These are phyloP conservation scores for Aciculosporium take DNA, from an alignment of 2,329 filamentous ascomycete species.

Conservation along the genomic window DNA sequence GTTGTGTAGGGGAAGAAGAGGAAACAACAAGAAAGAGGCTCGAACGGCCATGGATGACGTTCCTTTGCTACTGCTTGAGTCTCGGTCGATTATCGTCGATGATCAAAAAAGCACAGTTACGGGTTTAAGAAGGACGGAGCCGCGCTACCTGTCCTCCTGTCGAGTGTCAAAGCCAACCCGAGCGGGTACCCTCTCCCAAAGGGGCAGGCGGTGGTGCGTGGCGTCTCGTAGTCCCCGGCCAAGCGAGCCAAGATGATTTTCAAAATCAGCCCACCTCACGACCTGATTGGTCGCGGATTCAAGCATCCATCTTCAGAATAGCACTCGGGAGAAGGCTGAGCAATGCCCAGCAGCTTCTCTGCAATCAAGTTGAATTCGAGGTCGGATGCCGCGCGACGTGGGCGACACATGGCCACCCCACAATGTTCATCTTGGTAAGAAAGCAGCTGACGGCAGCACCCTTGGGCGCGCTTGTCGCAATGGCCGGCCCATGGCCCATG, in stretches of 20 bases:
- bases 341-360: background rate
- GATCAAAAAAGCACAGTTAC: too few relatives aligned
- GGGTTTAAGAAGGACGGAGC: too few relatives aligned
- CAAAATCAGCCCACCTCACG: background rate
- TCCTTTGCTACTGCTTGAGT: too few relatives aligned
- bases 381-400: background rate
- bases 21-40: too few relatives aligned
- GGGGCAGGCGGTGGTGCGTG: background rate
- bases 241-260: background rate
- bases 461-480: background rate
- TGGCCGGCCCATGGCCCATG: background rate
- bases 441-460: slow-evolving; percentile 8
- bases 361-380: background rate
- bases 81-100: too few relatives aligned
- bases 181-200: background rate
- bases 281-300: slow-evolving; percentile 5
- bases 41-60: too few relatives aligned
- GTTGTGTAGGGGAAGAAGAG: too few relatives aligned
- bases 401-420: background rate
- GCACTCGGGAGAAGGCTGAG: too few relatives aligned
- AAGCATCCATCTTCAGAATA: too few relatives aligned
- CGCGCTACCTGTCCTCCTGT: too few relatives aligned
- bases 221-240: background rate
- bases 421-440: slow-evolving; percentile 41
- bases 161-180: too few relatives aligned